phyloP scores from a whole-genome alignment of 2,329 filamentous ascomycete genomes.

The Coniella vitis region DNA sequence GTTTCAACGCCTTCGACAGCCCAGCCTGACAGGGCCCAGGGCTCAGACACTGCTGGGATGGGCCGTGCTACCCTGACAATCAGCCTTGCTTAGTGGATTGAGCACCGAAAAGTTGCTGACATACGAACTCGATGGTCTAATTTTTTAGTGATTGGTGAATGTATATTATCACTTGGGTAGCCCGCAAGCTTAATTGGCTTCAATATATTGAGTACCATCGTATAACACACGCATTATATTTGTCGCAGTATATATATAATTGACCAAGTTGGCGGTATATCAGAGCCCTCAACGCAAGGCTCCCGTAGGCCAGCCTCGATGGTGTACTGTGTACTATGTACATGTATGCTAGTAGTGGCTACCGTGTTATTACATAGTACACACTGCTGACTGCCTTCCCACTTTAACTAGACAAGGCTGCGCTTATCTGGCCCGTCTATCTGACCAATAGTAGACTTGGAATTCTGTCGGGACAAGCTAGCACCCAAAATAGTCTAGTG shows the following conservation, averaged over 20 bases:
- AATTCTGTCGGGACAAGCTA: constrained; percentile 13
- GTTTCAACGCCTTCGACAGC: constrained; percentile 4
- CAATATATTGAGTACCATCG: too few species aligned
- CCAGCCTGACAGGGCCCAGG: not conserved
- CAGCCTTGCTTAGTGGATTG: not conserved
- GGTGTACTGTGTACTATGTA: not conserved
- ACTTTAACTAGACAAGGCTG: not conserved
- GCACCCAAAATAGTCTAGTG: constrained; percentile 1
- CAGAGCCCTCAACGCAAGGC: too few species aligned
- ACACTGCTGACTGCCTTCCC: too few species aligned
- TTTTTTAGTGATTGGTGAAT: too few species aligned
- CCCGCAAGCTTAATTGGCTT: too few species aligned
- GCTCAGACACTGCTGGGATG: not conserved
- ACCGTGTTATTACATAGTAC: too few species aligned
- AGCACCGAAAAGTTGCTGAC: too few species aligned
- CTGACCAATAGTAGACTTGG: constrained; percentile 6
- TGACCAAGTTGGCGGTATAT: not conserved
- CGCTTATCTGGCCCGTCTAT: not conserved
- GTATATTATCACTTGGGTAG: too few species aligned
- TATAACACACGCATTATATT: not conserved
- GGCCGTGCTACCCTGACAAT: not conserved
- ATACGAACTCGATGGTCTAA: too few species aligned
- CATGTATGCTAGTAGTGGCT: not conserved
- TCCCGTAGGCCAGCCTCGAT: too few species aligned
- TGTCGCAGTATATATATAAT: not conserved